Percentiles rank a stretch among this genome's conserved stretches.
Evolutionary conservation across 306 rosid genomes (phyloP).

Genomic region (Sechiopsis laciniata): DNA sequence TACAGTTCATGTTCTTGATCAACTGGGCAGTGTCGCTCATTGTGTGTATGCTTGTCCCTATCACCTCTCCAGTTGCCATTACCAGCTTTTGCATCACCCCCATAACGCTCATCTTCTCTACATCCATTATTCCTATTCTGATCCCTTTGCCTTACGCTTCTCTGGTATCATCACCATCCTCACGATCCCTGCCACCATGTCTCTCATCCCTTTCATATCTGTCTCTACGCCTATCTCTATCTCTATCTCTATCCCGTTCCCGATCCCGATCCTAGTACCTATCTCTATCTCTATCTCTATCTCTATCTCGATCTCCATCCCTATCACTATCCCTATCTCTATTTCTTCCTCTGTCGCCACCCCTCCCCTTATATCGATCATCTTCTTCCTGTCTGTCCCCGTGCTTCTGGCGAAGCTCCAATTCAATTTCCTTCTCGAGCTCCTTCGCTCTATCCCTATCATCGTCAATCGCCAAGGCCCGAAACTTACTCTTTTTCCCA

Average conservation of each 20-base stretch:
- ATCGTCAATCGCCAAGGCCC: slow-evolving; percentile 54
- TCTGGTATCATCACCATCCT: slow-evolving; percentile 23
- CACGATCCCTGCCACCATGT: slow-evolving; percentile 27
- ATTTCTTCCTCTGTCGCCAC: slow-evolving; percentile 32
- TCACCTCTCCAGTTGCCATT: slow-evolving; percentile 28
- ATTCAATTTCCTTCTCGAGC: slow-evolving; percentile 56
- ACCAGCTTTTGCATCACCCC: slow-evolving; percentile 33
- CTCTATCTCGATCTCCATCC: slow-evolving; percentile 34
- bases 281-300: slow-evolving; percentile 31
- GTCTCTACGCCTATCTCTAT: slow-evolving; percentile 25
- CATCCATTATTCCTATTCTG: slow-evolving; percentile 31
- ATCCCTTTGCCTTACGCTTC: slow-evolving; percentile 37
- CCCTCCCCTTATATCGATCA: slow-evolving; percentile 30
- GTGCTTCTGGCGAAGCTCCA: slow-evolving; percentile 35
- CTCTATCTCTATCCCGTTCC: not conserved
- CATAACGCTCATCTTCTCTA: slow-evolving; percentile 30
- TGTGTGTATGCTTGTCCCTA: slow-evolving; percentile 32
- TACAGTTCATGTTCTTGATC: slow-evolving; percentile 64
- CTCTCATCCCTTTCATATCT: slow-evolving; percentile 29
- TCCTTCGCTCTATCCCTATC: slow-evolving; percentile 54
- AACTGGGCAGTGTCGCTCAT: slow-evolving; percentile 29
- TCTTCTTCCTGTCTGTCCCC: slow-evolving; percentile 31
- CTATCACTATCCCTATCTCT: slow-evolving; percentile 27
- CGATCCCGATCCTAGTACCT: slow-evolving; percentile 16
- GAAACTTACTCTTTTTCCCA: slow-evolving; percentile 40